phyloP scores from a whole-genome alignment of 257 asterid species.

The Schizonepeta tenuifolia region DNA sequence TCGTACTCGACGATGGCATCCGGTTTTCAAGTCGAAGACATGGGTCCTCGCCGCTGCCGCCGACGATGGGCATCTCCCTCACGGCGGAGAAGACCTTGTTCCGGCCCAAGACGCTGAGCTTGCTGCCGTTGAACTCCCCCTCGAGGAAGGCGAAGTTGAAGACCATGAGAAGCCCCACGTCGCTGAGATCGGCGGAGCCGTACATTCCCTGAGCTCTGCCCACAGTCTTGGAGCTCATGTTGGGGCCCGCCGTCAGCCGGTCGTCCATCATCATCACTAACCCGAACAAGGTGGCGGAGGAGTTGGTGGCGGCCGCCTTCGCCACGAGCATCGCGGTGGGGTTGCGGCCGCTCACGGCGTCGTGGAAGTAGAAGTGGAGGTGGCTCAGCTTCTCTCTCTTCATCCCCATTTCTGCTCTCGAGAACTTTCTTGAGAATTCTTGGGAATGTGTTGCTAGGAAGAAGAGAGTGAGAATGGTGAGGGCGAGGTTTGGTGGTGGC shows the following conservation, averaged over 20 bases:
- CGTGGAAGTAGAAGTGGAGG: constrained; percentile 60
- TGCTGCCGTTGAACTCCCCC: constrained; percentile 54
- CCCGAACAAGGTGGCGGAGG: constrained; percentile 51
- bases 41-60: constrained; percentile 57
- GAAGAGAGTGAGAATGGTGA: constrained; percentile 23
- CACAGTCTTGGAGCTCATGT: constrained; percentile 34
- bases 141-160: constrained; percentile 43
- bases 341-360: constrained; percentile 43
- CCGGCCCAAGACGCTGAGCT: constrained; percentile 50
- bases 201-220: constrained; percentile 56
- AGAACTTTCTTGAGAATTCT: constrained; percentile 26
- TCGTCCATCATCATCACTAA: constrained; percentile 44
- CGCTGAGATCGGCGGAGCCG: constrained; percentile 41
- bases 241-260: constrained; percentile 45
- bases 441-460: neutral
- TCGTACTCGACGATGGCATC: too few relatives aligned
- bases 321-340: constrained; percentile 46
- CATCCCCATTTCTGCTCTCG: constrained; percentile 36
- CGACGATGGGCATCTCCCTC: constrained; percentile 56
- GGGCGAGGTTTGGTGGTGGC: too few relatives aligned
- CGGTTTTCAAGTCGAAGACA: too few relatives aligned
- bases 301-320: constrained; percentile 35
- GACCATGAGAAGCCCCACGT: constrained; percentile 42
- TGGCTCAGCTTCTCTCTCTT: constrained; percentile 44
- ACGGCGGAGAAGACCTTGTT: constrained; percentile 40